Evolutionary conservation across 257 asterid genomes (phyloP), one percentile per base, ranked within the genome.

Genomic region (Solanum raphanifolium): DNA sequence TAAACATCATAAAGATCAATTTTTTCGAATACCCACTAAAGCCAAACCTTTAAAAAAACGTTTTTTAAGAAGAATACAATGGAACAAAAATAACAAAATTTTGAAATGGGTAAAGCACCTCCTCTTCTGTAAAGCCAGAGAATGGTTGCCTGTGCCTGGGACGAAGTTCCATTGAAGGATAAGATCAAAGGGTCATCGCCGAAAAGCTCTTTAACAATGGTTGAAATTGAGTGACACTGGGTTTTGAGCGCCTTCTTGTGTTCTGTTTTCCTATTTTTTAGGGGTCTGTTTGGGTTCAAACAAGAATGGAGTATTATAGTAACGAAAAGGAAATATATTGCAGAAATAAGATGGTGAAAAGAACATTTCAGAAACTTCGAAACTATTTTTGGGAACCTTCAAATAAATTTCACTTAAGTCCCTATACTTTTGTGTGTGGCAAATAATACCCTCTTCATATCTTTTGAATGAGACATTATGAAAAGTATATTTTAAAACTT

Each of bases 131-230:
- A 90, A 96, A 96, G 8, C 98, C 96, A 75, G 94, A 87, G 87
- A 95, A 95, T 48, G 88, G 8, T 8, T 76, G 90, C 43, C 94
- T 90, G 18, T 39, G 89, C 86, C 98, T 91, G 35, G 93, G 96
- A 88, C 98, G 92, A 89, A 96, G 96, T 91, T 95, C 95, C 98
- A 94, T 95, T 9, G 38, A 73, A 73, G 25, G 82, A 73, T 35
- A 74, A 58, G 31, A 20, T 38, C 72, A 81, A 75, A 76, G 81
- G 86, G 78, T 43, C 84, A 65, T 52, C 46, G 2, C 29, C 18
- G 27, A 35, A 55, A 71, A 74, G 29, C 25, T 86, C 12, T 48
- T 58, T 73, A 31, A 15, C 71, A 16, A 60, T 60, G 27, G 31
- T 74, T 36, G 62, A 34, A 69, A 87, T 36, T 76, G 84, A 60